phyloP scores from a whole-genome alignment of 495 filamentous ascomycete genomes.

The Jackrogersella minutella region DNA sequence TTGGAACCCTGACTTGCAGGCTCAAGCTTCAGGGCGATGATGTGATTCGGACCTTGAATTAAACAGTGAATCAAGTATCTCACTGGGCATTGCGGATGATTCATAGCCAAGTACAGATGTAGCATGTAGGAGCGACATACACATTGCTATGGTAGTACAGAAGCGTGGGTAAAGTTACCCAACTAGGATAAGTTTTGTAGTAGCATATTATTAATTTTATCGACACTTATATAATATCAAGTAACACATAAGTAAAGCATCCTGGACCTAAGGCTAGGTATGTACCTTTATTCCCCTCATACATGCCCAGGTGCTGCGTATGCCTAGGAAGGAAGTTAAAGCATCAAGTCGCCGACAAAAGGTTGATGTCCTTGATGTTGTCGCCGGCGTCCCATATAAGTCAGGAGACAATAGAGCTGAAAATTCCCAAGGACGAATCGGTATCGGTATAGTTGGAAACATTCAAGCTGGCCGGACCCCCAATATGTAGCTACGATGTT shows the following conservation, averaged over 20 bases:
- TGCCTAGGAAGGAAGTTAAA: not conserved
- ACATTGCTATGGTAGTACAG: conserved; percentile 12
- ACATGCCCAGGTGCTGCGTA: too few relatives aligned
- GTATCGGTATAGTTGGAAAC: not conserved
- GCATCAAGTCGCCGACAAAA: conserved; percentile 13
- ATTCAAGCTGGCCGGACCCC: conserved; percentile 26
- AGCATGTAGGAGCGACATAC: not conserved
- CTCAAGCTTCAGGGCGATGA: conserved; percentile 18
- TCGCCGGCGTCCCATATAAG: conserved; percentile 17
- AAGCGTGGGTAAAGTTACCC: conserved; percentile 34
- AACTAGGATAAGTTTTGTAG: conserved; percentile 27
- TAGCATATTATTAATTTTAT: conserved; percentile 20
- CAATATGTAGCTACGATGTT: conserved; percentile 24
- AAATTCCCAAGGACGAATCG: not conserved
- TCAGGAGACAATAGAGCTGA: not conserved
- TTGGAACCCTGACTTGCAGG: conserved; percentile 22
- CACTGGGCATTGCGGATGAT: conserved; percentile 24
- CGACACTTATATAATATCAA: conserved; percentile 5
- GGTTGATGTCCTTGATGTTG: conserved; percentile 9
- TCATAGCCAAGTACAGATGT: conserved; percentile 9
- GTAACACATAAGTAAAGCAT: not conserved
- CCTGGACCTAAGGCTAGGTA: not conserved
- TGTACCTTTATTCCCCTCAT: conserved; percentile 21
- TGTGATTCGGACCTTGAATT: conserved; percentile 36
- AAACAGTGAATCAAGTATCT: conserved; percentile 18